Evolutionary conservation across 2,329 filamentous ascomycete genomes (phyloP).

Genomic region (Fusarium pilosicola): DNA sequence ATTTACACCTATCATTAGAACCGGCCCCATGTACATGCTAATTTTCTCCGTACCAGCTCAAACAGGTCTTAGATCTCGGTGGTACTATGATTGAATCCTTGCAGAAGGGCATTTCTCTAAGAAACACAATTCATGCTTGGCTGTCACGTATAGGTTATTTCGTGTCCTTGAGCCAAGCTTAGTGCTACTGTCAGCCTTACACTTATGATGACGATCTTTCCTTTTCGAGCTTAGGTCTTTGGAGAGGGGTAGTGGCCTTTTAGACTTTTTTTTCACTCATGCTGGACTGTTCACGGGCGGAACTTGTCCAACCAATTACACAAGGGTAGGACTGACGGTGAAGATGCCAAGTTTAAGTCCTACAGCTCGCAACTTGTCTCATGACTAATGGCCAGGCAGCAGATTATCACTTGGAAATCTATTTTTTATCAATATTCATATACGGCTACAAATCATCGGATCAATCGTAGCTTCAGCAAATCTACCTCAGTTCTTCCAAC

Average conservation of each 20-base stretch:
- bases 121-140: no score
- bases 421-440: not conserved
- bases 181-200: not conserved
- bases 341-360: not conserved
- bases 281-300: not conserved
- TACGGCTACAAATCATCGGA: fast-evolving
- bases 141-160: not conserved
- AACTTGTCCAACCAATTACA: not conserved
- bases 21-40: no score
- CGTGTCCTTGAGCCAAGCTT: not conserved
- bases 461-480: not conserved
- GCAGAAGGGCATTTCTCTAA: no score
- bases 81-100: no score
- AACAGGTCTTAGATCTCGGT: no score
- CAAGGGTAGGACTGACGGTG: not conserved
- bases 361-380: not conserved
- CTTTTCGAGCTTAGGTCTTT: not conserved
- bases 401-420: not conserved
- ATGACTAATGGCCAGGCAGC: not conserved
- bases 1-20: no score
- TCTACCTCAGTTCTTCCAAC: not conserved
- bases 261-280: not conserved
- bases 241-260: not conserved
- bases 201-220: not conserved
- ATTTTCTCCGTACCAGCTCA: no score